phyloP scores from a whole-genome alignment of 768 basidiomycete genomes.

The Suillus cothurnatus region DNA sequence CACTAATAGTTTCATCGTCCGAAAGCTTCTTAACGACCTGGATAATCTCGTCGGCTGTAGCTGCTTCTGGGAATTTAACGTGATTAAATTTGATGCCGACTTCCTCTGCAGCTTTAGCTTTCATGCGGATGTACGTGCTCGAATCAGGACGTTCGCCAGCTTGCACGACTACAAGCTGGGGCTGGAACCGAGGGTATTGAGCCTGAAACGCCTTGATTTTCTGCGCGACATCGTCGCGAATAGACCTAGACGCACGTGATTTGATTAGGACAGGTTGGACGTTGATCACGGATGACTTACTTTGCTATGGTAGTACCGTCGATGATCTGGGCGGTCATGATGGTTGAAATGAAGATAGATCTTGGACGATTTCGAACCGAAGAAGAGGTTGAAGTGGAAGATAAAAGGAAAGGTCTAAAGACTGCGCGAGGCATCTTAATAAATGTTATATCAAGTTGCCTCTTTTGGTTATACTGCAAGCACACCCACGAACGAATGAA shows the following conservation, averaged over 20 bases:
- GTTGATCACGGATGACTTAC: constrained; percentile 43
- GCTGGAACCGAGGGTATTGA: constrained; percentile 84
- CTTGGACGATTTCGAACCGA: constrained; percentile 7
- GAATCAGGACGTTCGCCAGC: constrained; percentile 93
- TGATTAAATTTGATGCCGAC: constrained; percentile 89
- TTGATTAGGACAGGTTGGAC: constrained; percentile 10
- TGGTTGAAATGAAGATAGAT: constrained; percentile 17
- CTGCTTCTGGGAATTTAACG: constrained; percentile 66
- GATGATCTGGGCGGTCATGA: constrained; percentile 60
- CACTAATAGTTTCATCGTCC: constrained; percentile 76
- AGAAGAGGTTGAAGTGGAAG: constrained; percentile 9
- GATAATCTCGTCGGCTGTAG: constrained; percentile 76
- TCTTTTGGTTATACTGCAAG: constrained; percentile 7
- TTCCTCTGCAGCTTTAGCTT: constrained; percentile 92
- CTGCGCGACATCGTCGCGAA: constrained; percentile 75
- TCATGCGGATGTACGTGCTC: constrained; percentile 94
- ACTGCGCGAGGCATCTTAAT: constrained; percentile 8
- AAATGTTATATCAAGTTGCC: constrained; percentile 8
- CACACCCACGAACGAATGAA: background rate
- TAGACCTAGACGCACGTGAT: constrained; percentile 54
- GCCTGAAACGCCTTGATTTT: constrained; percentile 66
- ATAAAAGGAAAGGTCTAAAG: constrained; percentile 5
- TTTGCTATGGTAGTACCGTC: constrained; percentile 87
- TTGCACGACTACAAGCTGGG: constrained; percentile 90
- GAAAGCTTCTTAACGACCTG: constrained; percentile 81